Evolutionary conservation across 768 basidiomycete genomes (phyloP).

Genomic region (Russula sp.): DNA sequence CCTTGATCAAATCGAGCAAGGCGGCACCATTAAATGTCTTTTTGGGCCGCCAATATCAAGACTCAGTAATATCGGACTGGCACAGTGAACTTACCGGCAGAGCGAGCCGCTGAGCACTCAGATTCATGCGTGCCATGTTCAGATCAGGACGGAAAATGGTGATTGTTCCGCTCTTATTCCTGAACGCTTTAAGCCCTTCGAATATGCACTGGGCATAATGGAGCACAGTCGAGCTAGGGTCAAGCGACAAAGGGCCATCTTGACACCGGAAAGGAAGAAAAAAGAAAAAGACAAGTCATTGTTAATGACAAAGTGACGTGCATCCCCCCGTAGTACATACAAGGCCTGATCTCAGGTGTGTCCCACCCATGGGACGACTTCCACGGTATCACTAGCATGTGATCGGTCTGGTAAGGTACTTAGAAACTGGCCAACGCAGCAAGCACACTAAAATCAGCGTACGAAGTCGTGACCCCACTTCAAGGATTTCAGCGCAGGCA

Average conservation of each 20-base stretch:
- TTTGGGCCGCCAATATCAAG: background rate
- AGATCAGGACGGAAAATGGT: constrained; percentile 45
- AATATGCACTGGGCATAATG: constrained; percentile 47
- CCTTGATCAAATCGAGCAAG: constrained; percentile 39
- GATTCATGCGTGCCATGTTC: constrained; percentile 48
- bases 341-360: constrained; percentile 38
- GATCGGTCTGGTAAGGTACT: constrained; percentile 26
- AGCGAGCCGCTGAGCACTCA: constrained; percentile 36
- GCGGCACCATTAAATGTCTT: constrained; percentile 38
- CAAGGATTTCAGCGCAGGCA: constrained; percentile 11
- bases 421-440: background rate
- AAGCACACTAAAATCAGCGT: background rate
- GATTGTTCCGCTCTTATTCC: constrained; percentile 36
- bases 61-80: background rate
- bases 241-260: constrained; percentile 42
- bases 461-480: constrained; percentile 22
- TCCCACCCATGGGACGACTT: constrained; percentile 36
- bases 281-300: background rate
- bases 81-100: constrained; percentile 24
- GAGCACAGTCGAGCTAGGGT: constrained; percentile 45
- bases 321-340: constrained; percentile 24
- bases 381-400: constrained; percentile 39
- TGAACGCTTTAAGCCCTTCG: constrained; percentile 48
- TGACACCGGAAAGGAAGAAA: background rate
- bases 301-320: background rate